These are phyloP conservation scores for Aquilaria sinensis DNA, from an alignment of 345 rosid species.

Conservation along the genomic window DNA sequence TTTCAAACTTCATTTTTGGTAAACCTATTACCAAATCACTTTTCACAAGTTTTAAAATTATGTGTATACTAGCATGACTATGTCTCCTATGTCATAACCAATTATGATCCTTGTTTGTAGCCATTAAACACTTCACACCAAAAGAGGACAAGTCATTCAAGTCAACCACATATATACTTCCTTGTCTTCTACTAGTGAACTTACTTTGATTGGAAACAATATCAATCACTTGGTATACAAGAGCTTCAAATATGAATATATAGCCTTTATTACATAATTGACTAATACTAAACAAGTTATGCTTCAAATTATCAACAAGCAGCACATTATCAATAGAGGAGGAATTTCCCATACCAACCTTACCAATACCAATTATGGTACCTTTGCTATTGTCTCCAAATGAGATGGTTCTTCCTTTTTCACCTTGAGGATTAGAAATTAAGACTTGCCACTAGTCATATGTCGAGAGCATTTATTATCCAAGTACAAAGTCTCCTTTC, in stretches of 20 bases:
- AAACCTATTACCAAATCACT: neutral
- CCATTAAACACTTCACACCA: neutral
- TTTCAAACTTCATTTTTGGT: neutral
- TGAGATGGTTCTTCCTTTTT: neutral
- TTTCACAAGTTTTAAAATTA: neutral
- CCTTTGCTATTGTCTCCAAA: neutral
- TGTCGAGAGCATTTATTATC: conserved; percentile 1
- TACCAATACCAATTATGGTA: neutral
- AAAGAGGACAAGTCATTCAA: too few species aligned
- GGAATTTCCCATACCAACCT: neutral
- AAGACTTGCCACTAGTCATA: neutral
- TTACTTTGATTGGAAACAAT: too few species aligned
- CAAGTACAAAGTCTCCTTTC: neutral
- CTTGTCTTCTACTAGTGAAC: too few species aligned
- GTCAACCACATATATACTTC: too few species aligned
- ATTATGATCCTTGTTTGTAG: neutral
- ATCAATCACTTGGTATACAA: too few species aligned
- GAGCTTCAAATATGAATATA: too few species aligned
- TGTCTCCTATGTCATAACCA: neutral
- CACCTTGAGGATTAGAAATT: neutral
- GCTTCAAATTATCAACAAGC: neutral
- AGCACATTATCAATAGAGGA: neutral
- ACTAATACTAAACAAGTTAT: neutral
- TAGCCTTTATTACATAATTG: conserved; percentile 1
- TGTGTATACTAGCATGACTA: neutral